These are phyloP conservation scores for Eucalyptus sideroxylon DNA, from an alignment of 345 rosid species.

Conservation along the genomic window DNA sequence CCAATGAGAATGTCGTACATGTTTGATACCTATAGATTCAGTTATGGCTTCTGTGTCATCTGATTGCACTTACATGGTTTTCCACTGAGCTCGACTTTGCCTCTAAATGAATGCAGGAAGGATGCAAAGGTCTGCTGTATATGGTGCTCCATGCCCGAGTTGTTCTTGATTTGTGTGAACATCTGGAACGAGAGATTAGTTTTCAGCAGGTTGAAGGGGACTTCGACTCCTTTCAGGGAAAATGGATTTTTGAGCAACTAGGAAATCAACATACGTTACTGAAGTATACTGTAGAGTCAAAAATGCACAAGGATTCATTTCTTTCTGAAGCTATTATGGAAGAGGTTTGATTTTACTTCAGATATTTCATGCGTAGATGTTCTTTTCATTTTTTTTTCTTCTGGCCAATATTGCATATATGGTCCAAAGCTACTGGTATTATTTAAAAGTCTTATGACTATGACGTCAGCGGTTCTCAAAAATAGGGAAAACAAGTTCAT, in stretches of 20 bases:
- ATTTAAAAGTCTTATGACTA: neutral
- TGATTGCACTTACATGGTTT: neutral
- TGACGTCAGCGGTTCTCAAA: neutral
- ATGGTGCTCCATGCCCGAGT: conserved; percentile 98
- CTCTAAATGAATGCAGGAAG: conserved; percentile 42
- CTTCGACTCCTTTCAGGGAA: conserved; percentile 85
- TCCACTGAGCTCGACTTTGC: neutral
- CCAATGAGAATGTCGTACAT: neutral
- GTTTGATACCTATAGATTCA: neutral
- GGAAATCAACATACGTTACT: conserved; percentile 85
- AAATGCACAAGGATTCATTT: conserved; percentile 76
- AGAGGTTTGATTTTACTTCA: conserved; percentile 41
- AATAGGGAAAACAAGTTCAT: neutral
- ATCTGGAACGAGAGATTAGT: conserved; percentile 67
- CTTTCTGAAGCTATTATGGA: conserved; percentile 98
- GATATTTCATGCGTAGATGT: neutral
- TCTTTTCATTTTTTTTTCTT: neutral
- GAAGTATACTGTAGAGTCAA: conserved; percentile 84
- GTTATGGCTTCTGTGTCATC: neutral
- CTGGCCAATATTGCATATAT: neutral
- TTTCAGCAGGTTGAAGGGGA: conserved; percentile 96
- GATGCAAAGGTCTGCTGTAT: conserved; percentile 87
- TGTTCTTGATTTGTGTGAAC: conserved; percentile 78
- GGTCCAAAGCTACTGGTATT: neutral
- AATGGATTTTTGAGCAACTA: conserved; percentile 84